A percentile compares a stretch with the other conserved stretches of the same genome.
Evolutionary conservation across 75 land plant genomes (phyloP).

Genomic region (Sequoia sempervirens): DNA sequence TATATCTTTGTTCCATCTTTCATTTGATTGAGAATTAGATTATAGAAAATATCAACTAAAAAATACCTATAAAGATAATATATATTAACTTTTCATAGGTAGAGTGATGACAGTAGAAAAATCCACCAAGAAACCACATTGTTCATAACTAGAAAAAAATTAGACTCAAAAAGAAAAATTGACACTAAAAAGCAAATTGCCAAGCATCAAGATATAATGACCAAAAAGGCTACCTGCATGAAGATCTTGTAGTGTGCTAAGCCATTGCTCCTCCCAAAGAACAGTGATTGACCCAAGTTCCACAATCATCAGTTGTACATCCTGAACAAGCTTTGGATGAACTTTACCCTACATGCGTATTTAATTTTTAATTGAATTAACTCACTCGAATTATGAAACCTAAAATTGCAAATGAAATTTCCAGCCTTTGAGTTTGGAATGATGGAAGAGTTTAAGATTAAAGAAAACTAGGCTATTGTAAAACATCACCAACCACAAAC

Average conservation of each 20-base stretch:
- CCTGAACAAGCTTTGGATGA: conserved; percentile 87
- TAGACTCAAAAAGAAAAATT: neutral
- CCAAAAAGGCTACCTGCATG: conserved; percentile 55
- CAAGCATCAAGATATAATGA: neutral
- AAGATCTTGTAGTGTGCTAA: conserved; percentile 97
- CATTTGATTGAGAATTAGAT: neutral
- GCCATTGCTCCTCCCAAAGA: conserved; percentile 99
- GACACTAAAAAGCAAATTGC: neutral
- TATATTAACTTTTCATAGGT: neutral
- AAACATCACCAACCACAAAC: neutral
- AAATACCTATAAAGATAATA: neutral
- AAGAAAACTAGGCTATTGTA: neutral
- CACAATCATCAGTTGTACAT: conserved; percentile 79
- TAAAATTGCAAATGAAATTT: too few relatives aligned
- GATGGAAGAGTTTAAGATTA: neutral
- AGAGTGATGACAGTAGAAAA: neutral
- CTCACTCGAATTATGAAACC: neutral
- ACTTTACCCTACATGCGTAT: conserved; percentile 58
- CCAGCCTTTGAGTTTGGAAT: too few relatives aligned
- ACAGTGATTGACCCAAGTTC: conserved; percentile 89
- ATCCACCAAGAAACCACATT: neutral
- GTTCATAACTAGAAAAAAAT: neutral
- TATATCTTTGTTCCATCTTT: neutral
- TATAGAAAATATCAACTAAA: neutral
- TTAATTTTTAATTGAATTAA: neutral